Evolutionary conservation across 1,284 basidiomycete species (phyloP), one percentile per base, ranked within the genome.

Genomic region (Rhodofomes roseus): DNA sequence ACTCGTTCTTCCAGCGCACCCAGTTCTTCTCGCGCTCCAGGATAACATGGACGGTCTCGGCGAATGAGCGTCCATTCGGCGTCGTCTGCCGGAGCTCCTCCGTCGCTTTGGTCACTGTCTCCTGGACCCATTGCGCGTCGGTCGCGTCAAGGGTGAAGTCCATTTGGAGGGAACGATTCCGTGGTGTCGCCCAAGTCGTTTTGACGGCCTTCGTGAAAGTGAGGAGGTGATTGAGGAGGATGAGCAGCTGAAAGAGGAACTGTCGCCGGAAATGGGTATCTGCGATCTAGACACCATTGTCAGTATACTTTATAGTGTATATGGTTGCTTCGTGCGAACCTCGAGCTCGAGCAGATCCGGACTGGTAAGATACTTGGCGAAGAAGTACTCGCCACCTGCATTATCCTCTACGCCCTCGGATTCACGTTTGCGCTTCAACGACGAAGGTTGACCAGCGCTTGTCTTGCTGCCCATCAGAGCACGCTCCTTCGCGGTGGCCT

Each of bases 261-360:
- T 96, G 95, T n/a, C 93, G 87, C 23, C 95, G 89, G 76, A 96
- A 96, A 62, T 90, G 85, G 0, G 89, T 88, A 69, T 96, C 93
- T 22, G 92, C 89, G 60, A 96, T 85, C 92, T 94, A 65, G 3
- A 64, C 46, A 56, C 59, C 1, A 25, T 3, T 12, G 22, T 25
- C 12, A 44, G 20, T 43, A 53, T 20, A 23, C 4, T 12, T 31
- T 12, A 18, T 9, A n/a, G 4, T 4, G 7, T 46, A 4, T 1
- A 23, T 9, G 44, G 27, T 58, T 57, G 27, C 41, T 23, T 34
- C 31, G 25, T 56, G 65, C 77, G 60, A 57, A 92, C 92, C 81
- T 96, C 93, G 55, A 95, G 85, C 55, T 92, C 92, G 29, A 96
- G 79, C 22, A 96, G 76, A 50, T 93, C 91, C 0, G 91, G 88